Conservation (phyloP, 2,329 filamentous ascomycete genomes). For the Fusarium buxicola region DNA sequence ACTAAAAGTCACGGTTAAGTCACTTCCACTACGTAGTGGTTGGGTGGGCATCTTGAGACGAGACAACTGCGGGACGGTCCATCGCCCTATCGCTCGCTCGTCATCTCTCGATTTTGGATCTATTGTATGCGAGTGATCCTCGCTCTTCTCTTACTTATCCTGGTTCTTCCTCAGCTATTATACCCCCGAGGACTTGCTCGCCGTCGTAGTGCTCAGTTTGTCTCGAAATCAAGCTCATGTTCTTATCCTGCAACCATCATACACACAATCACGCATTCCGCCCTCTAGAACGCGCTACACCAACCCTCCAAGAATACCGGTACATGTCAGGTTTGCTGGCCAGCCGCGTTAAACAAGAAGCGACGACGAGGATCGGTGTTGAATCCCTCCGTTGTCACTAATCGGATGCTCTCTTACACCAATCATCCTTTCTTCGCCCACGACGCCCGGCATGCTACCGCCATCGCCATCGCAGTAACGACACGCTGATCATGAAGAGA, state of each 20-base stretch:
- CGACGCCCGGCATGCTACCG: not conserved
- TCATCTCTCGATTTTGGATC: conserved; percentile 29
- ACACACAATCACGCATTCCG: conserved; percentile 19
- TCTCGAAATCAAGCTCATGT: not conserved
- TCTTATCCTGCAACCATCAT: conserved; percentile 8
- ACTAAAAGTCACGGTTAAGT: conserved; percentile 17
- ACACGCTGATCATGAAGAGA: conserved; percentile 11
- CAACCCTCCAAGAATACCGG: not conserved
- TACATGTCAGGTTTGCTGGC: not conserved
- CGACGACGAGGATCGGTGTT: not conserved
- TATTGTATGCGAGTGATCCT: conserved; percentile 1
- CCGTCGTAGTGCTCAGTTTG: not conserved
- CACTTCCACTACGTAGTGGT: conserved; percentile 29
- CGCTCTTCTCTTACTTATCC: not conserved
- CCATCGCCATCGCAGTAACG: not conserved
- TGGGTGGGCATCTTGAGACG: conserved; percentile 23
- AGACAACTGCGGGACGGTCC: conserved; percentile 12
- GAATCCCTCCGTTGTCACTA: not conserved
- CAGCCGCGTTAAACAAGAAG: not conserved
- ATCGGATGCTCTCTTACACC: conserved; percentile 4
- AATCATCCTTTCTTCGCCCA: not conserved
- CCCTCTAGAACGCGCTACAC: not conserved
- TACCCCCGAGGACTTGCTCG: not conserved
- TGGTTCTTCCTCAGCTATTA: not conserved
- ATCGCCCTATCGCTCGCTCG: conserved; percentile 24